Conservation (phyloP, 192 early-diverging fungal genomes). For the Coemansia sp. region DNA sequence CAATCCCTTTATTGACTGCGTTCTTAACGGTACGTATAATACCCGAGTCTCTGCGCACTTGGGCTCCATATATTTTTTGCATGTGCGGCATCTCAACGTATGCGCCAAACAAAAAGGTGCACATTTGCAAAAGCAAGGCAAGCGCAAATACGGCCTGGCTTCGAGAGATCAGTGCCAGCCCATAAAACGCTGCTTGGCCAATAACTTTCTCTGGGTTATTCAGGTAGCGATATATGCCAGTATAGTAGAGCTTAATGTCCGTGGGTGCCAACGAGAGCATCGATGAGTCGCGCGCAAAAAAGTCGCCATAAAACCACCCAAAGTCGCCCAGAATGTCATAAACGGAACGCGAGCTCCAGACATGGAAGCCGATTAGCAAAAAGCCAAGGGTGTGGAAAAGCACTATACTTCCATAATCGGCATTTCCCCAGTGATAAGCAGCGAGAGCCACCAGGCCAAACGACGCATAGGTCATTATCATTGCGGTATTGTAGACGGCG, state of each 20-base stretch:
- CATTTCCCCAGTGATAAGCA: conserved; percentile 72
- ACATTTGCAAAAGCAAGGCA: conserved; percentile 80
- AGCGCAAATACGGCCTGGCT: conserved; percentile 80
- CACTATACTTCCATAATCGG: conserved; percentile 50
- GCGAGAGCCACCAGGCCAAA: conserved; percentile 82
- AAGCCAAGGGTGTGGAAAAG: conserved; percentile 78
- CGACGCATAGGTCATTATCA: conserved; percentile 89
- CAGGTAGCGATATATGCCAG: conserved; percentile 91
- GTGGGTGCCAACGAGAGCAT: conserved; percentile 50
- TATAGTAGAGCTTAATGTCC: conserved; percentile 71
- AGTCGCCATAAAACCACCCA: conserved; percentile 99
- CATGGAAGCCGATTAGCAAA: conserved; percentile 81
- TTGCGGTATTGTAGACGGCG: conserved; percentile 88
- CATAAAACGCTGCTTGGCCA: conserved; percentile 95
- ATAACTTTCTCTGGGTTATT: conserved; percentile 95
- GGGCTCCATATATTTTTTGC: conserved; percentile 81
- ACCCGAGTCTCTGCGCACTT: conserved; percentile 82
- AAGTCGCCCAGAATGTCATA: conserved; percentile 93
- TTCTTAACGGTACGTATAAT: conserved; percentile 61
- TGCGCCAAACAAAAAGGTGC: conserved; percentile 80
- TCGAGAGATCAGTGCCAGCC: conserved; percentile 82
- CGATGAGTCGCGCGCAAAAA: conserved; percentile 84
- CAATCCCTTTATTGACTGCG: conserved; percentile 51
- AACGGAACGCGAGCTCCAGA: conserved; percentile 90
- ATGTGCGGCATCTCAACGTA: conserved; percentile 95